Base-by-base conservation (phyloP, 108 stramenopile species). In the Schizochytrium sp. region DNA sequence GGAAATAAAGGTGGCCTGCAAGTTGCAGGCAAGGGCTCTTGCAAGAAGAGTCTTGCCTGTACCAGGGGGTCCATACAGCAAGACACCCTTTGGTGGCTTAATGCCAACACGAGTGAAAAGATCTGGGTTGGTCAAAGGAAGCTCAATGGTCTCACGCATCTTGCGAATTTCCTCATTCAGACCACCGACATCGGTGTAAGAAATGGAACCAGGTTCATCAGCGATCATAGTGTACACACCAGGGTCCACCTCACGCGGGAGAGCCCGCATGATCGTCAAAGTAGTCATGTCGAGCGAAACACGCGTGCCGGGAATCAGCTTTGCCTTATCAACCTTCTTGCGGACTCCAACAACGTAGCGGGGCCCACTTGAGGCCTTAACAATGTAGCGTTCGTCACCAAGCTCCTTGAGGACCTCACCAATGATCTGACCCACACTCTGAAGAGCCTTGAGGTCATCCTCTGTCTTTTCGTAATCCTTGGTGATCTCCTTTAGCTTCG, bases 211-310 rank as follows among this genome's bases (percentile, higher is more conserved):
- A 0, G 92, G 89, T 72, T 97, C 98, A 58, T 98, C 98, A 88
- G 97, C 95, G 91, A 98, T 96, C 99, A 99, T 99, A 92, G 97
- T 96, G 93, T 97, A 99, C 56, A 99, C 99, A 46, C 97, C 98
- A 5, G 98, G 99, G 88, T 99, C 99, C 45, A 99, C 99, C 91
- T 99, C 98, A 58, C 99, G 93, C 10, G 99, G 99, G 73, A 99
- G 92, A 44, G 97, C 92, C 69, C 98, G 93, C 99, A 99, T 99
- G 90, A 99, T 98, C 53, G 99, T 99, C 64, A 99, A 91, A n/a
- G 98, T 99, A n/a, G 98, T 98, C 98, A 98, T 98, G 91, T 99
- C 98, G 87, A 99, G 91, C 3, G 97, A 96, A 4, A 98, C 98
- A 10, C 99, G 93, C n/a, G 97, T 97, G 57, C 99, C 98, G 15